A percentile compares a stretch with the other conserved stretches of the same genome.
Conservation (phyloP, 139 green algal genomes). For the Auxenochlorella protothecoides region DNA sequence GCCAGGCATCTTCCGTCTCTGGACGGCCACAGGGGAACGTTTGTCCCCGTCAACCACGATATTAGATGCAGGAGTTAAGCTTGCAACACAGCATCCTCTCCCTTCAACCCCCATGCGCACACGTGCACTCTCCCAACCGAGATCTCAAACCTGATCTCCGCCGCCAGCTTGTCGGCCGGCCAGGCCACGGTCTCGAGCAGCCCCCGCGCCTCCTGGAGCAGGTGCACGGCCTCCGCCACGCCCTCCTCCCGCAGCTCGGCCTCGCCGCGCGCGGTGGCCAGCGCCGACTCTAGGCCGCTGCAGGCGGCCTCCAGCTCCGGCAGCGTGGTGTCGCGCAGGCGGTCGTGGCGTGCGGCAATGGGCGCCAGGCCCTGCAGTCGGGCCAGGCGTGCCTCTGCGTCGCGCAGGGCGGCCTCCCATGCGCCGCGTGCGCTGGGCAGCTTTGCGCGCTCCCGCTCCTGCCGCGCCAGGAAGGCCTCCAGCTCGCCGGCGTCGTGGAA, state of each 20-base stretch:
- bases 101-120: too few species aligned
- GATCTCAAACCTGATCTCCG: slow-evolving; percentile 3
- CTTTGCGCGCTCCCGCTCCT: neutral
- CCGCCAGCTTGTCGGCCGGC: slow-evolving; percentile 2
- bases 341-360: neutral
- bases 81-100: too few species aligned
- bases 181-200: neutral
- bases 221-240: neutral
- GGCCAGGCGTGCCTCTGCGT: too few species aligned
- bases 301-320: slow-evolving; percentile 3
- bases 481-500: slow-evolving; percentile 17
- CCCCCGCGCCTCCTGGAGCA: slow-evolving; percentile 1
- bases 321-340: slow-evolving; percentile 2
- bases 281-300: too few species aligned
- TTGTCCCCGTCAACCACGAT: too few species aligned
- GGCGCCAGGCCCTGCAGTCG: too few species aligned
- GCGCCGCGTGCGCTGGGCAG: too few species aligned
- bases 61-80: too few species aligned
- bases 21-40: too few species aligned
- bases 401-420: too few species aligned
- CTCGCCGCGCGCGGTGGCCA: neutral
- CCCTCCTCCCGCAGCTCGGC: neutral
- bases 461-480: slow-evolving; percentile 17
- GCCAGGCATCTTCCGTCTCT: too few species aligned
- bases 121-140: too few species aligned